These are phyloP conservation scores for Ocimum tenuiflorum DNA, from an alignment of 257 asterid genomes.

Conservation along the genomic window DNA sequence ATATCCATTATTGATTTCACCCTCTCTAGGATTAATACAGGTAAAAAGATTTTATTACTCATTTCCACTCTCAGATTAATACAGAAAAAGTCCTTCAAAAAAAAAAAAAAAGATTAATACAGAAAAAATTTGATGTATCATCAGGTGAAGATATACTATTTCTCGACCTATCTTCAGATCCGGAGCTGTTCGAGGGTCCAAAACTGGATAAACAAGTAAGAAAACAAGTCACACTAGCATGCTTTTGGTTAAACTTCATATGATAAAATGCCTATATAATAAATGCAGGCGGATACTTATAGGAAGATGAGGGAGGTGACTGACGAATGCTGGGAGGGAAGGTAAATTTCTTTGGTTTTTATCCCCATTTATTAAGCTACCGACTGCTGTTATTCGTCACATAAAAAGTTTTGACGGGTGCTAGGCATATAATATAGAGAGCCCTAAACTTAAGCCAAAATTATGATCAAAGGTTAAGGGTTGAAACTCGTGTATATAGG, in stretches of 20 bases:
- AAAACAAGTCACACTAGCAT: neutral
- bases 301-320: conserved; percentile 88
- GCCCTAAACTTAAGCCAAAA: no score
- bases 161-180: conserved; percentile 84
- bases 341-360: conserved; percentile 35
- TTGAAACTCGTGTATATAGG: no score
- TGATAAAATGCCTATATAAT: conserved; percentile 11
- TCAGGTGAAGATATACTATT: conserved; percentile 92
- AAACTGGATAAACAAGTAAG: conserved; percentile 78
- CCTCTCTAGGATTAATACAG: conserved; percentile 89
- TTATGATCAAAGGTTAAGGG: no score
- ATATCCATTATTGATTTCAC: conserved; percentile 87
- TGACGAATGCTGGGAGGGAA: conserved; percentile 92
- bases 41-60: conserved; percentile 29
- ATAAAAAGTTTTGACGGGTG: neutral
- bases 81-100: no score
- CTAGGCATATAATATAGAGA: no score
- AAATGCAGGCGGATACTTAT: conserved; percentile 76
- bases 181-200: conserved; percentile 83
- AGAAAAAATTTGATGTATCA: conserved; percentile 3
- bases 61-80: conserved; percentile 11
- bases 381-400: neutral
- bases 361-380: neutral
- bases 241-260: conserved; percentile 11
- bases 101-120: conserved; percentile 4